Conservation (phyloP, 176 grass and related monocot species). For the Aegilops speltoides region DNA sequence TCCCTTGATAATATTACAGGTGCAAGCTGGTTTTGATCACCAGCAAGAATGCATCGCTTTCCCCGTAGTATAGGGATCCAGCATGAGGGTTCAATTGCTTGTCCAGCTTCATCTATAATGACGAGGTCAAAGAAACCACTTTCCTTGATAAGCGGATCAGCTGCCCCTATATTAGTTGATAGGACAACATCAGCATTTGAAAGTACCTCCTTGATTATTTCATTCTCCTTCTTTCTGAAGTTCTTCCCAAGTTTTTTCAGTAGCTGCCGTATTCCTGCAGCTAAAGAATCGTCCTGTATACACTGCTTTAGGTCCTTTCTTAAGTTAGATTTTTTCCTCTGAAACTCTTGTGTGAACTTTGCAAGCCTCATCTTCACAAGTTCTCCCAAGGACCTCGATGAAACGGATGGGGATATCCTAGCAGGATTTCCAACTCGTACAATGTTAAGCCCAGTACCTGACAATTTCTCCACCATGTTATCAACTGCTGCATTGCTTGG, state of each 20-base stretch:
- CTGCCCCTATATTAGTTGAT: conserved; percentile 80
- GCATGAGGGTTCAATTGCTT: conserved; percentile 86
- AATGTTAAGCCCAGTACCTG: conserved; percentile 55
- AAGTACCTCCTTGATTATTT: conserved; percentile 69
- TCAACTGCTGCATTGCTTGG: conserved; percentile 87
- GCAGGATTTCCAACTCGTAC: conserved; percentile 85
- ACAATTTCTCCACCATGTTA: conserved; percentile 86
- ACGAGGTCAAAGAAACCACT: conserved; percentile 75
- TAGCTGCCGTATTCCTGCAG: conserved; percentile 73
- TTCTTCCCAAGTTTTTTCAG: conserved; percentile 76
- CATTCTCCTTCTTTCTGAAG: conserved; percentile 80
- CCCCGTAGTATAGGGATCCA: conserved; percentile 93
- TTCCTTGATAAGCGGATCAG: conserved; percentile 74
- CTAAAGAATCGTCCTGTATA: conserved; percentile 65
- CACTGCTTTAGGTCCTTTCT: conserved; percentile 83
- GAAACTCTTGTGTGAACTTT: conserved; percentile 72
- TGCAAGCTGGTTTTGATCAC: conserved; percentile 77
- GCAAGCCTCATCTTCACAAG: conserved; percentile 64
- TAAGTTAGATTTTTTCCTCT: conserved; percentile 80
- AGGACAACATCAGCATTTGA: conserved; percentile 75
- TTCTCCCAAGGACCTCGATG: conserved; percentile 70
- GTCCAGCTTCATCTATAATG: conserved; percentile 88
- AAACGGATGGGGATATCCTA: conserved; percentile 66
- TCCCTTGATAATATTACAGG: conserved; percentile 84
- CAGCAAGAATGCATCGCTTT: conserved; percentile 82